Percentiles rank a stretch among this genome's conserved stretches.
Conservation (phyloP, 2,329 filamentous ascomycete species). For the Aureobasidium subglaciale region DNA sequence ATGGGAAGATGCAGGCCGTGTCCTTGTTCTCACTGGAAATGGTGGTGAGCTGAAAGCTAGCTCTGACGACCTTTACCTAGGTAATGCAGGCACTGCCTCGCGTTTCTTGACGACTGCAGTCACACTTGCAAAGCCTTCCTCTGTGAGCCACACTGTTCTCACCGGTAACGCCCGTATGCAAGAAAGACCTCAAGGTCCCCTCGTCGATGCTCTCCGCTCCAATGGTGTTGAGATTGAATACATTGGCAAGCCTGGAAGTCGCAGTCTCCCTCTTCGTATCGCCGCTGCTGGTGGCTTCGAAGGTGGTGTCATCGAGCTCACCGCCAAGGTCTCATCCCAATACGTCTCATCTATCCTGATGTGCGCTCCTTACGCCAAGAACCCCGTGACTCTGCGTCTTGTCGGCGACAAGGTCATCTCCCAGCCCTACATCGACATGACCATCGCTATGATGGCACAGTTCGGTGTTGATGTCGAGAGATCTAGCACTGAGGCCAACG, state of each 20-base stretch:
- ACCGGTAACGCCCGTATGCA: conserved; percentile 98
- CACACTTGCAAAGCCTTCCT: conserved; percentile 64
- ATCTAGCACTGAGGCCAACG: conserved; percentile 73
- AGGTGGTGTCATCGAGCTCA: conserved; percentile 82
- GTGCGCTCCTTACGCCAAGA: conserved; percentile 94
- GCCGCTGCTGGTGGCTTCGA: conserved; percentile 74
- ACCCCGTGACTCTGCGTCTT: conserved; percentile 79
- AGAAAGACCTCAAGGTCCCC: conserved; percentile 81
- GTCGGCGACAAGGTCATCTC: conserved; percentile 97
- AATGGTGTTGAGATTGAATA: conserved; percentile 89
- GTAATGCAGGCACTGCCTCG: conserved; percentile 93
- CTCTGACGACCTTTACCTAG: conserved; percentile 74
- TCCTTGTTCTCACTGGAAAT: conserved; percentile 81
- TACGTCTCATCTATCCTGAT: conserved; percentile 96
- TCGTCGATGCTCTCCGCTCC: conserved; percentile 79
- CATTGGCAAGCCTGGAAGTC: conserved; percentile 71
- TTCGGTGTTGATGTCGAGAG: conserved; percentile 78
- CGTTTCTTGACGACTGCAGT: conserved; percentile 90
- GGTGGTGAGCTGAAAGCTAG: conserved; percentile 79
- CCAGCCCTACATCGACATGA: conserved; percentile 98
- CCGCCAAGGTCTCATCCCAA: conserved; percentile 95
- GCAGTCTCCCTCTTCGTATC: conserved; percentile 78
- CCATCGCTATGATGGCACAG: conserved; percentile 89
- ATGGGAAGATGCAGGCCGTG: conserved; percentile 92
- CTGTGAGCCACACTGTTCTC: conserved; percentile 63